Base-by-base conservation (phyloP, 768 basidiomycete species). In the Guyanaporus albipodus region DNA sequence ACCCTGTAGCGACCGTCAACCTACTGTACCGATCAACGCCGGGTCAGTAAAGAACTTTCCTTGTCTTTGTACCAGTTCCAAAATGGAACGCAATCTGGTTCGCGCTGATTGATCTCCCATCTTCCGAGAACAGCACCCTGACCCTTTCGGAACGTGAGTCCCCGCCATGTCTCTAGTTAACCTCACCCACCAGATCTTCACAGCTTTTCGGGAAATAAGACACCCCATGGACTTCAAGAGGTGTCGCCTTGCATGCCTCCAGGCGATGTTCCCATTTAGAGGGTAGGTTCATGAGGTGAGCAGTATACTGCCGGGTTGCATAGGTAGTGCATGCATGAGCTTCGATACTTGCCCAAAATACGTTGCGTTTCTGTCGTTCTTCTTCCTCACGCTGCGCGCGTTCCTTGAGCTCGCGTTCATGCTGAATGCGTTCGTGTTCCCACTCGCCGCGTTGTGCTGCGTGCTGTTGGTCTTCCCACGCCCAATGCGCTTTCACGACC, bases 31-130 rank as follows among this genome's bases (percentile, higher is more conserved):
- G n/a, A n/a, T n/a, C n/a, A 22, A 22, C 4, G 18, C 23, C 4
- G 8, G 24, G 32, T 6, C 3, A n/a, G 9, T 4, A 33, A 3
- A 44, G 5, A 2, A 9, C 57, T 48, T 42, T 32, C 66, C 58
- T 66, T 67, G 50, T 69, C 59, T 14, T 58, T 58, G 57, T 61
- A 67, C 32, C 46, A 43, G 28, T 17, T 31, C 56, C 66, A 69
- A 23, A 32, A 54, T 0, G 67, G 28, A 0, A 35, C 38, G 22
- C 67, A 69, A 17, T 56, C 56, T 0, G 67, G 56, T 44, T 69
- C 63, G 6, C 51, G 14, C 21, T 60, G 56, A 36, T 57, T 19
- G 18, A 67, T 46, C 21, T 46, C 51, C 66, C 61, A 68, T 29
- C 50, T 57, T 14, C 68, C 68, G 4, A 61, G 8, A 17, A 63